These are phyloP conservation scores for Phytophthora tubulina DNA, from an alignment of 352 stramenopile genomes.

Conservation along the genomic window DNA sequence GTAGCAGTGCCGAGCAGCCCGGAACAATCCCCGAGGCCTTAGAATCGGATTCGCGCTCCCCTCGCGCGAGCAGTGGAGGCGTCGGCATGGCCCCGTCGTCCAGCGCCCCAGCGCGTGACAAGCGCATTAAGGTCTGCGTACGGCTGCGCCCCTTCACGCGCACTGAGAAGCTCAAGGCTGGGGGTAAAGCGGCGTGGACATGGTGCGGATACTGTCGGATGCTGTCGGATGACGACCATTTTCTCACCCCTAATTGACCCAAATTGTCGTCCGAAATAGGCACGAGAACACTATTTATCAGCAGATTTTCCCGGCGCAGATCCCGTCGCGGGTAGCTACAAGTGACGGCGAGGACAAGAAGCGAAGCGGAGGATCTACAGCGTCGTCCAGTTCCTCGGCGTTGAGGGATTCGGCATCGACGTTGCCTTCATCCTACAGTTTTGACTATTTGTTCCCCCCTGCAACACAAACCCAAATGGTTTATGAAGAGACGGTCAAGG, in stretches of 20 bases:
- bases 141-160: conserved; percentile 80
- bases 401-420: conserved; percentile 38
- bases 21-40: conserved; percentile 33
- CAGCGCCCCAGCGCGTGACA: conserved; percentile 47
- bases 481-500: conserved; percentile 87
- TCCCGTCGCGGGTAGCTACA: conserved; percentile 40
- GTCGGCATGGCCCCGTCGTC: conserved; percentile 34
- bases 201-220: conserved; percentile 46
- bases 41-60: conserved; percentile 42
- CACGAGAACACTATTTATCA: conserved; percentile 91
- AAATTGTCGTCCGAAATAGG: conserved; percentile 42
- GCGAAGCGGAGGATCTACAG: conserved; percentile 41
- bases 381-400: conserved; percentile 49
- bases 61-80: conserved; percentile 14
- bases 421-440: conserved; percentile 81
- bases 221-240: not conserved
- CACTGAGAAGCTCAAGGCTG: conserved; percentile 73
- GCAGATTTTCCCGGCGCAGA: conserved; percentile 82
- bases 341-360: conserved; percentile 44
- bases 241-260: not conserved
- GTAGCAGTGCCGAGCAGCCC: conserved; percentile 33
- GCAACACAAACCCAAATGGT: conserved; percentile 73
- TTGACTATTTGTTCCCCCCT: conserved; percentile 90
- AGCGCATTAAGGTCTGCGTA: conserved; percentile 86
- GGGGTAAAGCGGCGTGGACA: conserved; percentile 84